Conservation (phyloP, 352 stramenopile genomes). For the Globisporangium uncinulatum region DNA sequence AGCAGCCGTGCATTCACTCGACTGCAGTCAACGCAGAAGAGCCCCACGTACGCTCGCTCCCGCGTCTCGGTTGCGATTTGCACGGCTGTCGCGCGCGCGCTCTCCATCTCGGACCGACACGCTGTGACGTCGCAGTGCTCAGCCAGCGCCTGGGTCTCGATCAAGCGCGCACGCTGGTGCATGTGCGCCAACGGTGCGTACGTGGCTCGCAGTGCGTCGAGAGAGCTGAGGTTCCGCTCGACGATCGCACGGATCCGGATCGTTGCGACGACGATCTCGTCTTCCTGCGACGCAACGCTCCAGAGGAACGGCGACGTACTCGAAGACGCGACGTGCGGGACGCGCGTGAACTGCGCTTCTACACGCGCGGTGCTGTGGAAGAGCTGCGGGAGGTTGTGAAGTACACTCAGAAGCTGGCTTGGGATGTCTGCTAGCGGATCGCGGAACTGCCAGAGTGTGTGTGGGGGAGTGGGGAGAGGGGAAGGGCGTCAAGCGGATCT, state of each 20-base stretch:
- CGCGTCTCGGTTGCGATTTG: conserved; percentile 14
- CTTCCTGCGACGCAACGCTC: conserved; percentile 60
- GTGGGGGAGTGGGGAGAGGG: background rate
- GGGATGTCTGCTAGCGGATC: conserved; percentile 49
- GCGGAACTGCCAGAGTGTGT: conserved; percentile 26
- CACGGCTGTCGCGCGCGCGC: conserved; percentile 12
- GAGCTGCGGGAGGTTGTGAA: conserved; percentile 60
- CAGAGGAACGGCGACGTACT: conserved; percentile 46
- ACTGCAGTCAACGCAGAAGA: conserved; percentile 46
- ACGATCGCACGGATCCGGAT: conserved; percentile 61
- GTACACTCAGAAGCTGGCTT: conserved; percentile 49
- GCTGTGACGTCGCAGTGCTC: conserved; percentile 12
- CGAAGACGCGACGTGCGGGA: conserved; percentile 16
- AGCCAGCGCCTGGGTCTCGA: conserved; percentile 10
- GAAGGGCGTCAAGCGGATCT: background rate
- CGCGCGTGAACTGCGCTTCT: conserved; percentile 52
- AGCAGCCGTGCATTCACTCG: conserved; percentile 41
- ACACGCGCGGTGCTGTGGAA: conserved; percentile 66
- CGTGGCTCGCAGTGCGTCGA: conserved; percentile 29
- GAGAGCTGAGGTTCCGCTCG: conserved; percentile 37
- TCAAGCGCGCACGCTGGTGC: conserved; percentile 26
- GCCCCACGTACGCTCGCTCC: conserved; percentile 11
- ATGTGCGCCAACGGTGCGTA: conserved; percentile 33
- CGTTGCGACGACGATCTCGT: conserved; percentile 44
- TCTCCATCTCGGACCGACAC: conserved; percentile 19